Base-by-base conservation (phyloP, 2,329 filamentous ascomycete species). In the Alternaria incomplexa region DNA sequence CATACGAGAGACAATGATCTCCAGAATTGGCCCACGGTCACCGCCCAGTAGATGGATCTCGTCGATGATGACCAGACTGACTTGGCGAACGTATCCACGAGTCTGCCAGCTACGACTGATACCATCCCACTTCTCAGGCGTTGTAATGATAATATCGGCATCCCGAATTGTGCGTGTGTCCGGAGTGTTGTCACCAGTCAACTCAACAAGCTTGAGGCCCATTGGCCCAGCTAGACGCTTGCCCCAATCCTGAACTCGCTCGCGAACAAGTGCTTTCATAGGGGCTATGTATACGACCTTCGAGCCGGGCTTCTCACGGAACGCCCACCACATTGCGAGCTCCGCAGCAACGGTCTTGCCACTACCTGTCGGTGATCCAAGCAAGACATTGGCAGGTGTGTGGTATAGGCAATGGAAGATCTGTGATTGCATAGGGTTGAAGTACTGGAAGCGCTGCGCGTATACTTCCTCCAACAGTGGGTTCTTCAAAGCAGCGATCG, bases 41-140 rank as follows among this genome's bases (percentile, higher is more conserved):
- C 96, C 93, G 26, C 96, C 96, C n/a, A 99, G 87, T 26, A 99
- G 83, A 81, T 99, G 96, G 61, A 99, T 99, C 82, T 99, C 96
- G 74, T 99, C 96, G 69, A 99, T 99, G 65, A 99, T 97, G 56
- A 99, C 96, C 15, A 99, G 84, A 64, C 93, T 95, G 63, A 99
- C 96, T 80, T 97, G 91, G 56, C 93, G 89, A 44, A 99, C 96
- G 71, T 99, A 99, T 64, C 92, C 92, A 88, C 96, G 91, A 6
- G 95, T 98, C 80, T 98, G 94, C 96, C 96, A 99, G 75, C 93
- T 97, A 87, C 96, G 92, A 72, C 93, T 97, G 71, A 99, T 98
- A 87, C 96, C 96, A 77, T 99, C 96, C 96, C 96, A 99, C 79
- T 99, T 99, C 82, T 99, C 96, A n/a, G 96, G 96, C 0, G 96